phyloP scores from a whole-genome alignment of 176 grass and related monocot species.

The Typha latifolia region DNA sequence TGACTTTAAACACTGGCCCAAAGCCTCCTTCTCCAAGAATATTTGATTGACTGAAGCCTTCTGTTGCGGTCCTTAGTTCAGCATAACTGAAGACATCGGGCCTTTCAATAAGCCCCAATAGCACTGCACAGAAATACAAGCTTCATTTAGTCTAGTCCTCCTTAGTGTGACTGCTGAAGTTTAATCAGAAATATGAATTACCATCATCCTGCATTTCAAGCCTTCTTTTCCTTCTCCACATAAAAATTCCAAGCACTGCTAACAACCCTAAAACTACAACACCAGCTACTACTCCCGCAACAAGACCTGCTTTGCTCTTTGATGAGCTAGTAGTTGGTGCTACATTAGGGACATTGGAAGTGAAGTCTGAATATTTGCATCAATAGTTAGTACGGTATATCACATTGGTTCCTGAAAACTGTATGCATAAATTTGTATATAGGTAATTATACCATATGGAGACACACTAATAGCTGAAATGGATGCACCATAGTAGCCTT shows the following conservation, averaged over 20 bases:
- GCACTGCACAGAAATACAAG: conserved; percentile 28
- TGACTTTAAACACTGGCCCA: conserved; percentile 71
- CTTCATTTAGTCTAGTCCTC: neutral
- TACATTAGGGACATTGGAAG: conserved; percentile 40
- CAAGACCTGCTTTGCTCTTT: conserved; percentile 31
- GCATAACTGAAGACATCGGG: conserved; percentile 56
- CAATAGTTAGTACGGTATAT: conserved; percentile 12
- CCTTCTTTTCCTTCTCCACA: conserved; percentile 17
- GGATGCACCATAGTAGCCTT: conserved; percentile 60
- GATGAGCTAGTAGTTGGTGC: conserved; percentile 3
- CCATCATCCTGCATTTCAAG: conserved; percentile 3
- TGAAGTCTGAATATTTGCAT: conserved; percentile 47
- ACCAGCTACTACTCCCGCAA: conserved; percentile 47
- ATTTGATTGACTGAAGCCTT: conserved; percentile 53
- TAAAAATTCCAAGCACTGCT: conserved; percentile 15
- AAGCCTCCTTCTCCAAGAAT: conserved; percentile 82
- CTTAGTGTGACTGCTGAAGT: neutral
- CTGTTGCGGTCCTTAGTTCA: conserved; percentile 61
- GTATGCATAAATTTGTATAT: neutral
- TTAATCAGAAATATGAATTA: neutral
- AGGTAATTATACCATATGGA: conserved; percentile 31
- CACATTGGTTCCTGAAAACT: neutral
- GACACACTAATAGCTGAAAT: conserved; percentile 71
- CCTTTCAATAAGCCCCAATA: conserved; percentile 35
- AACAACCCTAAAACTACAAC: conserved; percentile 32